Conservation (phyloP, 75 land plant genomes). For the Picea glauca region DNA sequence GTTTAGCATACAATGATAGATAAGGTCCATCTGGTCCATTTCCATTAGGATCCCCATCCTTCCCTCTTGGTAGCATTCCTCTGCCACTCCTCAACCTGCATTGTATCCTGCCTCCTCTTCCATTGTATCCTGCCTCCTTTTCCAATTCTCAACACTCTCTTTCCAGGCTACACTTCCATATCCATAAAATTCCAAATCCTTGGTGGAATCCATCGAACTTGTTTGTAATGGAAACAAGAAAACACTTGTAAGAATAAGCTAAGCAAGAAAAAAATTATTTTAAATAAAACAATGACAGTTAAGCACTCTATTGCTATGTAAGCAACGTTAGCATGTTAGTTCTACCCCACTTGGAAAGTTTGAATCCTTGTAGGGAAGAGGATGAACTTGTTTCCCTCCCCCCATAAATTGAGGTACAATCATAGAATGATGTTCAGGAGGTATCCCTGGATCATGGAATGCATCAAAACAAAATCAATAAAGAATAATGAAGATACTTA, state of each 20-base stretch:
- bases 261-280: background rate
- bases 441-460: conserved; percentile 50
- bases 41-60: conserved; percentile 39
- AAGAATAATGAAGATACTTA: background rate
- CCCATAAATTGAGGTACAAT: conserved; percentile 63
- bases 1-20: conserved; percentile 54
- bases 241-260: background rate
- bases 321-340: background rate
- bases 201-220: conserved; percentile 85
- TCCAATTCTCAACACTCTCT: conserved; percentile 88
- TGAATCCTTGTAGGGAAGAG: conserved; percentile 48
- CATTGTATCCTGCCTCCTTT: conserved; percentile 73
- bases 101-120: conserved; percentile 72
- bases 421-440: conserved; percentile 65
- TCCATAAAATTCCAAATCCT: conserved; percentile 87
- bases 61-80: conserved; percentile 18
- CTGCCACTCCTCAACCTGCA: conserved; percentile 61
- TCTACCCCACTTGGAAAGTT: conserved; percentile 44
- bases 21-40: conserved; percentile 65
- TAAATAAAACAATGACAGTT: background rate
- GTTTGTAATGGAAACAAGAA: conserved; percentile 41
- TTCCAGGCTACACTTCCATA: conserved; percentile 99
- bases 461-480: background rate
- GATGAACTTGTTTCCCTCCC: conserved; percentile 65
- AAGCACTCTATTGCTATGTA: background rate